Percentiles rank a stretch among this genome's conserved stretches.
Evolutionary conservation across 2,329 filamentous ascomycete species (phyloP).

Genomic region (Trichoderma atrobrunneum): DNA sequence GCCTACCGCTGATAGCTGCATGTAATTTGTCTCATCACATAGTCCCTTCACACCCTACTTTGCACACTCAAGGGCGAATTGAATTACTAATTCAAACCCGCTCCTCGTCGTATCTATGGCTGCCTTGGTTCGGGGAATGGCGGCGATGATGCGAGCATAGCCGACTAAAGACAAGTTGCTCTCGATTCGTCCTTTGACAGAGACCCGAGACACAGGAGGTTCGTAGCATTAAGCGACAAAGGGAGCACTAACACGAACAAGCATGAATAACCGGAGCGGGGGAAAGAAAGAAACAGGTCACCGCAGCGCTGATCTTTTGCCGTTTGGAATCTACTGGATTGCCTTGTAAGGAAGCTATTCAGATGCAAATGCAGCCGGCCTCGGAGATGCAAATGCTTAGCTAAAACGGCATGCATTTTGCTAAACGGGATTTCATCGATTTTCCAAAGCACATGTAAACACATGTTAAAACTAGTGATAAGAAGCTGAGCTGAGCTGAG

Average conservation of each 20-base stretch:
- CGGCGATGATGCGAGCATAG: neutral
- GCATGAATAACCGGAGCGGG: conserved; percentile 8
- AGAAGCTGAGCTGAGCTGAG: conserved; percentile 1
- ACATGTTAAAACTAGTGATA: neutral
- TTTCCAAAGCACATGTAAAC: neutral
- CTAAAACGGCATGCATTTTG: neutral
- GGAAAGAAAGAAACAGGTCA: neutral
- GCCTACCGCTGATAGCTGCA: neutral
- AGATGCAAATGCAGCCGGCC: neutral
- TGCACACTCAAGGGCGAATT: neutral
- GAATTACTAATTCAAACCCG: neutral
- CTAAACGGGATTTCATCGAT: neutral
- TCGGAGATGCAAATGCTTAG: neutral
- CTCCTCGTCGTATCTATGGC: neutral
- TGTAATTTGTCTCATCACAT: conserved; percentile 11
- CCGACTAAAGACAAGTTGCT: neutral
- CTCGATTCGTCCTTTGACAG: neutral
- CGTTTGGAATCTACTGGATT: neutral
- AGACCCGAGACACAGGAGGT: neutral
- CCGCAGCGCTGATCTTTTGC: conserved; percentile 9
- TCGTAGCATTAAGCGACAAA: neutral
- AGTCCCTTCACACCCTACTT: neutral
- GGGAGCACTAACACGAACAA: neutral
- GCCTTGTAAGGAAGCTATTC: conserved; percentile 4
- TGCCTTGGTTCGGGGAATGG: neutral